phyloP scores from a whole-genome alignment of 805 yeast genomes.

The Myxozyma melibiosi region DNA sequence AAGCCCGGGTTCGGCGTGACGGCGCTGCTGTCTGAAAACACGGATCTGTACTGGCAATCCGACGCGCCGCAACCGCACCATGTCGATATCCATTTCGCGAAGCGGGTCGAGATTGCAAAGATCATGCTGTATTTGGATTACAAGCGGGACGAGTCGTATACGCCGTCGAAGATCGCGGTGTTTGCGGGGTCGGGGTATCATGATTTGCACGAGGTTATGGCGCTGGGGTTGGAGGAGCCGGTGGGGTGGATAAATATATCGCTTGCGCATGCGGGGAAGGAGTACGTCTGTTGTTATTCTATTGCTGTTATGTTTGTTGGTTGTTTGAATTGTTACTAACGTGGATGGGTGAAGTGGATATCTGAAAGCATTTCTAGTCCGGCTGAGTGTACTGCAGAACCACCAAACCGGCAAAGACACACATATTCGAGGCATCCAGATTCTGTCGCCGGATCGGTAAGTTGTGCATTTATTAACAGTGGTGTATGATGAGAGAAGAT shows the following conservation, averaged over 20 bases:
- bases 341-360: slow-evolving; percentile 44
- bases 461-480: slow-evolving; percentile 35
- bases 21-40: slow-evolving; percentile 67
- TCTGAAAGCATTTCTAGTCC: slow-evolving; percentile 66
- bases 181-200: slow-evolving; percentile 79
- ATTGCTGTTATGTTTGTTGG: not conserved
- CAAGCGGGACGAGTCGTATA: slow-evolving; percentile 82
- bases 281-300: slow-evolving; percentile 34
- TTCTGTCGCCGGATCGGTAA: slow-evolving; percentile 51
- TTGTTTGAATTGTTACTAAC: not conserved
- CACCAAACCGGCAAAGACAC: slow-evolving; percentile 97
- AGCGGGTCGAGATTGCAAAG: slow-evolving; percentile 67
- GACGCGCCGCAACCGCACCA: slow-evolving; percentile 91
- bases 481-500: not conserved
- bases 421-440: slow-evolving; percentile 74
- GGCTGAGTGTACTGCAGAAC: slow-evolving; percentile 66
- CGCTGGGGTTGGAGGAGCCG: slow-evolving; percentile 63
- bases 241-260: slow-evolving; percentile 75
- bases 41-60: slow-evolving; percentile 86
- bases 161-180: slow-evolving; percentile 71
- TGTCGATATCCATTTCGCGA: slow-evolving; percentile 76
- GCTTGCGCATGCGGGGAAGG: slow-evolving; percentile 57
- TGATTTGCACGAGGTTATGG: slow-evolving; percentile 68
- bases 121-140: slow-evolving; percentile 73
- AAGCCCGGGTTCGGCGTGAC: slow-evolving; percentile 73